Base-by-base conservation (phyloP, 2,329 filamentous ascomycete genomes). In the Hysterium pulicare region DNA sequence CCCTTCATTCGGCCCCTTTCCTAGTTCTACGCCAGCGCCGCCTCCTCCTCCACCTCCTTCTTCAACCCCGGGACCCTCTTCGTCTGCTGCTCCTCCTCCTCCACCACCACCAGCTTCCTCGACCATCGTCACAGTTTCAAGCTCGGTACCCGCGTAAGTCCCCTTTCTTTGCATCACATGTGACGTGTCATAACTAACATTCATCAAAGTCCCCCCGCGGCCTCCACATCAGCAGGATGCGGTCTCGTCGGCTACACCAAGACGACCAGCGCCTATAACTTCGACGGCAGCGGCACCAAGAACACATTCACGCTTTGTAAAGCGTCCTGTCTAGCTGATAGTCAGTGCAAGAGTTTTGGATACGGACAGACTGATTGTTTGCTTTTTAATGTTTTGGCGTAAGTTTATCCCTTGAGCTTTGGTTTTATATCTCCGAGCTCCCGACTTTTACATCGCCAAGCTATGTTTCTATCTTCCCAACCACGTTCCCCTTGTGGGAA, bases 331-430 rank as follows among this genome's bases (percentile, higher is more conserved):
- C 58, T 59, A 33, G 60, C 59, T 8, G 60, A 63, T 37, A 43
- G 48, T 9, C 57, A 59, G 22, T 63, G 60, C 48, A 55, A 56
- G 47, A 55, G 51, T 32, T 63, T 62, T 22, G 60, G 58, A 16
- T 63, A 62, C 28, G 60, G 60, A 21, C 59, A 63, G 33, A 53
- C 59, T 13, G 62, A 63, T 36, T 63, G 60, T 50, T 57, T 63
- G 55, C 48, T 63, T 4, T 63, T 63, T 40, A 55, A 55, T 33
- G 57, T 63, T 3, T 31, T 41, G 34, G 58, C 54, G 58, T 63
- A 57, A n/a, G 59, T 41, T 33, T 19, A 15, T n/a, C 16, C 17
- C 21, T 9, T 31, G n/a, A 19, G 15, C 8, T n/a, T 33, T 32
- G n/a, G n/a, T n/a, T 35, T 9, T 35, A 26, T n/a, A 7, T 17